Evolutionary conservation across 257 asterid species (phyloP).

Genomic region (Forsythia suspensa): DNA sequence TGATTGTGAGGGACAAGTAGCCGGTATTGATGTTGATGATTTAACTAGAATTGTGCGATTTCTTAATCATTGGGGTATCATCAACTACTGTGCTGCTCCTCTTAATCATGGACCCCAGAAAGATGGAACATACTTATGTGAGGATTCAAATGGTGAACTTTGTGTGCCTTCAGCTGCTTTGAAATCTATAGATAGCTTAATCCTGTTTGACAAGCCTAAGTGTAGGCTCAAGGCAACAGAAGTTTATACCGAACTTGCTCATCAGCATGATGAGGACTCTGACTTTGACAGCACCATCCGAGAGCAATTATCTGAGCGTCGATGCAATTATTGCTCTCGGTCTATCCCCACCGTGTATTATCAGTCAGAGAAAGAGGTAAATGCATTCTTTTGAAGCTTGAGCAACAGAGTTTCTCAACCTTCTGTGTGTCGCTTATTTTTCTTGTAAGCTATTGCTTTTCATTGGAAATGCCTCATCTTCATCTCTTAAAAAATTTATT

Average conservation of each 20-base stretch:
- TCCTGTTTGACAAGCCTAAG: conserved; percentile 90
- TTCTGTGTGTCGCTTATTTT: neutral
- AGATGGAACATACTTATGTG: conserved; percentile 61
- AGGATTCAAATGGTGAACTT: conserved; percentile 78
- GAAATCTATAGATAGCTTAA: conserved; percentile 88
- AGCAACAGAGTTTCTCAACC: neutral
- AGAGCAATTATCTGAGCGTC: conserved; percentile 68
- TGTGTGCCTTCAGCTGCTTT: conserved; percentile 81
- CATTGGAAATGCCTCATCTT: neutral
- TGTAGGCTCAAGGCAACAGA: conserved; percentile 75
- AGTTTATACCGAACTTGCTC: conserved; percentile 72
- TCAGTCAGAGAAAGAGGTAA: conserved; percentile 80
- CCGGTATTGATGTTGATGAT: conserved; percentile 70
- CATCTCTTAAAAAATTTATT: neutral
- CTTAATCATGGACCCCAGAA: conserved; percentile 49
- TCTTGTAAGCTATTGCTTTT: neutral
- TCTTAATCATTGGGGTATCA: conserved; percentile 98
- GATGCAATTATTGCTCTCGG: conserved; percentile 69
- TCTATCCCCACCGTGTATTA: conserved; percentile 60
- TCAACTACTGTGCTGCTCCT: conserved; percentile 82
- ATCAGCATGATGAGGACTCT: conserved; percentile 43
- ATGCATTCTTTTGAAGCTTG: neutral
- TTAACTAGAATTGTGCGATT: conserved; percentile 75
- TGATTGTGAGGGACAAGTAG: conserved; percentile 68
- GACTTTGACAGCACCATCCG: conserved; percentile 73